phyloP scores from a whole-genome alignment of 768 basidiomycete genomes.

The Brasilioporus rufonigricans region DNA sequence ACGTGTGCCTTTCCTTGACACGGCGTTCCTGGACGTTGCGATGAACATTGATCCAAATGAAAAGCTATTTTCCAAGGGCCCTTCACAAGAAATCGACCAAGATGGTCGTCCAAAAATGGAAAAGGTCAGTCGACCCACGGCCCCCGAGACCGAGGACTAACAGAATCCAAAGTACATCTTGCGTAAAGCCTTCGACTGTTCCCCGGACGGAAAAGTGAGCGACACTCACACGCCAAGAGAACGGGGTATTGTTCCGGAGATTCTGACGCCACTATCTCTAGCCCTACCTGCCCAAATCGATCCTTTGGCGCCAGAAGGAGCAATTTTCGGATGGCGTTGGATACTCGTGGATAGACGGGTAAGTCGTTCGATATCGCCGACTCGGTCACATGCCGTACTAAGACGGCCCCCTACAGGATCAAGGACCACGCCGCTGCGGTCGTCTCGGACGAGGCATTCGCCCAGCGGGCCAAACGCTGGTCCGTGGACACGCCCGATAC shows the following conservation, averaged over 20 bases:
- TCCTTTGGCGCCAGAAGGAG: constrained; percentile 99
- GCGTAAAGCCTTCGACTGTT: constrained; percentile 91
- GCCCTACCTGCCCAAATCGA: constrained; percentile 91
- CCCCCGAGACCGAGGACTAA: constrained; percentile 8
- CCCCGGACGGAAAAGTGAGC: constrained; percentile 70
- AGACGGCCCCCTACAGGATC: constrained; percentile 50
- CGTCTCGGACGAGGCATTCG: constrained; percentile 82
- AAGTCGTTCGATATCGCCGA: constrained; percentile 18
- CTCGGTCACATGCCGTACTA: background rate
- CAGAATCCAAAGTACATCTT: constrained; percentile 70
- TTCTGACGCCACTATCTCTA: constrained; percentile 25
- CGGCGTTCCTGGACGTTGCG: constrained; percentile 88
- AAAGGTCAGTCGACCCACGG: constrained; percentile 56
- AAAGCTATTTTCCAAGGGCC: constrained; percentile 89
- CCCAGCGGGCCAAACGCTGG: constrained; percentile 72
- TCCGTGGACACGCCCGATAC: constrained; percentile 83
- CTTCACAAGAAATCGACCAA: constrained; percentile 65
- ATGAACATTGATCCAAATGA: constrained; percentile 87
- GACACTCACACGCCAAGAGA: background rate
- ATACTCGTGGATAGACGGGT: constrained; percentile 99
- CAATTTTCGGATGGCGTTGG: constrained; percentile 99
- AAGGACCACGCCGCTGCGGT: constrained; percentile 78
- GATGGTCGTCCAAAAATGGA: constrained; percentile 94
- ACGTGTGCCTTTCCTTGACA: constrained; percentile 98
- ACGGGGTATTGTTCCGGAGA: background rate